Evolutionary conservation across 2,329 filamentous ascomycete species (phyloP), one percentile per base, ranked within the genome.

Genomic region (Lecanicillium sp.): DNA sequence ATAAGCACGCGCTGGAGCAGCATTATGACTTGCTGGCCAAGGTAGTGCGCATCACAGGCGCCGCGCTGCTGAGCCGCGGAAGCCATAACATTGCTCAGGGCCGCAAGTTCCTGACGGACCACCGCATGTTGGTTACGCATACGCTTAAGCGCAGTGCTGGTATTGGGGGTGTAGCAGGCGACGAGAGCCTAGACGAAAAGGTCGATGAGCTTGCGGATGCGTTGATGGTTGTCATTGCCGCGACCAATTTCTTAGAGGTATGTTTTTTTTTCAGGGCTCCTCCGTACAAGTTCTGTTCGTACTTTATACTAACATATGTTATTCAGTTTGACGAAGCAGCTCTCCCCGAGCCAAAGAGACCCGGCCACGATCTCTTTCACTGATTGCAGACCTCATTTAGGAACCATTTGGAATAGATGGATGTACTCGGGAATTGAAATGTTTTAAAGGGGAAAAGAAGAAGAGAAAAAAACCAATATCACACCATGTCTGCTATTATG

Each of bases 91-190:
- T 89, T 29, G 73, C 81, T 29, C 85, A 89, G 55, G 88, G 83
- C 1, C 77, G 84, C 40, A 71, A 71, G 27, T 98, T 98, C 62
- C 67, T 98, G 43, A 73, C 75, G 5, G 83, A 92, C 47, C 87
- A 95, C 58, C 74, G 90, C 45, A 78, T 82, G 58, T 78, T 89
- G 41, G 85, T 96, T 51, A 78, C 92, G 46, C 84, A 88, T 33
- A 81, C 94, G 15, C 85, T 98, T 53, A 98, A 98, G 67, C 74
- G 88, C 48, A 85, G 85, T 50, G 85, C 85, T 0, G 85, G 85
- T 34, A 84, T 94, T 41, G 83, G 84, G 29, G 62, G 56, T 5
- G 59, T 59, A 2, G 59, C 53, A 34, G 55, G 49, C 22, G 58
- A 62, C 34, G 53, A 52, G 29, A 50, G 46, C 6, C 65, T 78